Percentiles rank a stretch among this genome's conserved stretches.
These are phyloP conservation scores for Plasmodium coatneyi DNA, from an alignment of 169 alveolate genomes.

Conservation along the genomic window DNA sequence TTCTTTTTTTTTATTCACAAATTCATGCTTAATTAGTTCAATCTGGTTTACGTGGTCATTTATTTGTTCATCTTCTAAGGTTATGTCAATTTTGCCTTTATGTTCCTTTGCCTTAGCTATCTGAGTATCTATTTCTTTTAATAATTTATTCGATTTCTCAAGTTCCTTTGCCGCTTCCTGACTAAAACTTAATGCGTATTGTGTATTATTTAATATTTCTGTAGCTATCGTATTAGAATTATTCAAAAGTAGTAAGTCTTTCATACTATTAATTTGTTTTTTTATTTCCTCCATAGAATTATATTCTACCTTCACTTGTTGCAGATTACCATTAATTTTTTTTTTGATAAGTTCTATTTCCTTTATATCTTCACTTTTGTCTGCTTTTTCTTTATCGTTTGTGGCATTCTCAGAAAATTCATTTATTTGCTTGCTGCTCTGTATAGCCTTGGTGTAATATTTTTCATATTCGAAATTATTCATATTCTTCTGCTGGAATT, in stretches of 20 bases:
- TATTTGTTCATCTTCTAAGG: not conserved
- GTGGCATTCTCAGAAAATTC: not conserved
- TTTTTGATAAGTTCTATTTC: not conserved
- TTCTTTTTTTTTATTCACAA: not conserved
- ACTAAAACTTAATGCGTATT: not conserved
- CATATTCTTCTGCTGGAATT: not conserved
- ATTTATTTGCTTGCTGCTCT: not conserved
- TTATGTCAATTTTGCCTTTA: not conserved
- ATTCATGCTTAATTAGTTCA: not conserved
- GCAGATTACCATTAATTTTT: not conserved
- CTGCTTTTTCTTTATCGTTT: not conserved
- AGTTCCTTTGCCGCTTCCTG: not conserved
- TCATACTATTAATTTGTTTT: not conserved
- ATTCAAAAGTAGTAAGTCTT: not conserved
- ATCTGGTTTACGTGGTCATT: not conserved
- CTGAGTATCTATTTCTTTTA: not conserved
- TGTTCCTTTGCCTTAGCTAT: not conserved
- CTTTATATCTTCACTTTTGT: not conserved
- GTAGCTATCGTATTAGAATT: not conserved
- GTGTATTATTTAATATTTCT: not conserved
- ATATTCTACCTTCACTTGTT: not conserved
- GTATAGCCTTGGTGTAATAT: not conserved
- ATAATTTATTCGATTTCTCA: not conserved
- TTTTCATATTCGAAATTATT: not conserved
- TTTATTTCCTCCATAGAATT: not conserved